These are phyloP conservation scores for Trichocladium antarcticum DNA, from an alignment of 495 filamentous ascomycete species.

Conservation along the genomic window DNA sequence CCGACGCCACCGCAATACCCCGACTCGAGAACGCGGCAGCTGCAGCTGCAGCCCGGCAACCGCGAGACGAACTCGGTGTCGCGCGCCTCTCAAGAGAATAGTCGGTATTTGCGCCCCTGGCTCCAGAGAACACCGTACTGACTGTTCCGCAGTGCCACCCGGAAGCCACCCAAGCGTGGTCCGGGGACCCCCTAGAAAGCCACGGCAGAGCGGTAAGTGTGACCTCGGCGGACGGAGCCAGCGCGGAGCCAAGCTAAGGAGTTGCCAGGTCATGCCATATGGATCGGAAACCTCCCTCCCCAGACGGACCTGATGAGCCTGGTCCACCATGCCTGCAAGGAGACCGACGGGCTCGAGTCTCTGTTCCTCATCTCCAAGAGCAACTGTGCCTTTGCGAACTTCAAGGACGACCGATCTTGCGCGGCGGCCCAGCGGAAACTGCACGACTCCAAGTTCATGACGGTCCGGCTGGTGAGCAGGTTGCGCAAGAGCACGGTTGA, in stretches of 20 bases:
- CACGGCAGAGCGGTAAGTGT: constrained; percentile 55
- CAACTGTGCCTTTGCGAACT: constrained; percentile 97
- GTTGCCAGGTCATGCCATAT: constrained; percentile 68
- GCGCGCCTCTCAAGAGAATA: constrained; percentile 1
- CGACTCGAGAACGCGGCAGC: constrained; percentile 6
- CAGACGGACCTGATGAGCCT: constrained; percentile 66
- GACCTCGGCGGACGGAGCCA: not conserved
- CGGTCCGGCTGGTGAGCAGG: constrained; percentile 83
- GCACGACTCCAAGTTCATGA: constrained; percentile 84
- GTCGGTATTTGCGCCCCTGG: constrained; percentile 4
- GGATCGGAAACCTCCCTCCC: constrained; percentile 91
- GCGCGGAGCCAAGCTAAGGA: constrained; percentile 9
- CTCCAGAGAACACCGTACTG: not conserved
- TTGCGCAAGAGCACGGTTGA: constrained; percentile 54
- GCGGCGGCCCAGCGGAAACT: constrained; percentile 69
- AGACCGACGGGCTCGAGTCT: constrained; percentile 74
- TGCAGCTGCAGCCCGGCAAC: constrained; percentile 7
- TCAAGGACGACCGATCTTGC: constrained; percentile 69
- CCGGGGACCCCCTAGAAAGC: constrained; percentile 83
- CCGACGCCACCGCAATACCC: constrained; percentile 3
- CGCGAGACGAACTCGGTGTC: not conserved
- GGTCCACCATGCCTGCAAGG: constrained; percentile 82
- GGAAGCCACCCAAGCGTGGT: constrained; percentile 42
- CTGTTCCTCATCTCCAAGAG: constrained; percentile 94
- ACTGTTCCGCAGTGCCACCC: constrained; percentile 19